Conservation (phyloP, 2,329 filamentous ascomycete species). For the Aspergillus sp. region DNA sequence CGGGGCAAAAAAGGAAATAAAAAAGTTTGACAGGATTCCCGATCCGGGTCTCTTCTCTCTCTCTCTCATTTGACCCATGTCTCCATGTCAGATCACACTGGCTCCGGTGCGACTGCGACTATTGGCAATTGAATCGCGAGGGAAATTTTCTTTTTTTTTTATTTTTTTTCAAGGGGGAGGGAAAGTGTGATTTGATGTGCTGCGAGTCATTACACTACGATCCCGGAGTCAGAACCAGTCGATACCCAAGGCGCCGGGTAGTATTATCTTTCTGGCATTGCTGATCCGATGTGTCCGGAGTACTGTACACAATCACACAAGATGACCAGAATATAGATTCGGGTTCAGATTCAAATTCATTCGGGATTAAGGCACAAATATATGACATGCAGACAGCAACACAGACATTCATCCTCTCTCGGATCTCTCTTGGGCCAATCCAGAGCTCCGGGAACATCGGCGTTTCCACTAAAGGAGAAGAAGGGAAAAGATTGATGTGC, state of each 20-base stretch:
- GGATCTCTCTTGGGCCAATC: background rate
- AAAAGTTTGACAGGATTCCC: background rate
- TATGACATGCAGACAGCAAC: background rate
- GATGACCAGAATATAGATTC: too few relatives aligned
- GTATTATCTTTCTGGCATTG: background rate
- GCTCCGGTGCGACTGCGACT: background rate
- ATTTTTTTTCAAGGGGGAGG: background rate
- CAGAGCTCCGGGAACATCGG: background rate
- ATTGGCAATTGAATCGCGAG: background rate
- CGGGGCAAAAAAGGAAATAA: background rate
- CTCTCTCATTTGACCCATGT: background rate
- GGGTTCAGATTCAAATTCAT: background rate
- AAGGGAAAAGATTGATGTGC: background rate
- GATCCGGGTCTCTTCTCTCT: background rate
- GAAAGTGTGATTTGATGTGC: background rate
- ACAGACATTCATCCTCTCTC: background rate
- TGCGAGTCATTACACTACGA: background rate
- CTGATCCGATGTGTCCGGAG: background rate
- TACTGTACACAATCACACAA: too few relatives aligned
- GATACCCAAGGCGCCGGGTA: background rate
- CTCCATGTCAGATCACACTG: background rate
- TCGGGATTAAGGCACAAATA: background rate
- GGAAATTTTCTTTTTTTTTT: background rate
- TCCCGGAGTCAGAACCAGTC: background rate
- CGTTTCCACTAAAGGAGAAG: background rate